Evolutionary conservation across 441 rosid genomes (phyloP), one percentile per base, ranked within the genome.

Genomic region (Populus trichocarpa): DNA sequence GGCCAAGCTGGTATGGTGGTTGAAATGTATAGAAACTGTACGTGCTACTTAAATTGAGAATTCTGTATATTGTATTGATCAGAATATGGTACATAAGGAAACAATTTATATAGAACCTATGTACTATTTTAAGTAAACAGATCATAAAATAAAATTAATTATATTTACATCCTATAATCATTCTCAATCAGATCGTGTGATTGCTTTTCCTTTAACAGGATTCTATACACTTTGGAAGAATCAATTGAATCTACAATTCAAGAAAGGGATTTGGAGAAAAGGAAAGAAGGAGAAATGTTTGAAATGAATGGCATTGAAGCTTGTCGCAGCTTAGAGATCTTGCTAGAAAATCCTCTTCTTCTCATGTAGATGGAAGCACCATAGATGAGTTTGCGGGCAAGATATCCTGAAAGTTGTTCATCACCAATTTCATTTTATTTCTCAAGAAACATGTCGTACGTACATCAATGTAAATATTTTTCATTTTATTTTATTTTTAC

Each of bases 1-100:
- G 80, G 79, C 40, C 93, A 92, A 83, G 89, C 91, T 2, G 96
- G 97, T 8, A 94, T 90, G 98, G 92, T 91, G 84, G 80, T 92
- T 57, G 97, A 92, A 85, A 90, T 92, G 93, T 90, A 92, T 63
- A 87, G 95, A 75, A 87, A 87, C 85, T 83, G 26, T 25, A 25
- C 26, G 87, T 23, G 94, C 92, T 7, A 96, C 30, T 28, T 28
- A 28, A 28, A 28, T 28, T 6, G 35, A 33, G 35, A 33, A 33
- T 33, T 33, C 35, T 6, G 8, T 33, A 1, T 33, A 6, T 6
- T 33, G 35, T 33, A 33, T 33, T 33, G 35, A 33, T 33, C 35
- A 33, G 35, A 33, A 33, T 33, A 33, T 33, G 35, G 35, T 6
- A 33, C 8, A 33, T 33, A 3, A 69, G 71, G 26, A 71, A 46